Evolutionary conservation across 2,329 filamentous ascomycete species (phyloP).

Genomic region (Aspergillus costaricaensis): DNA sequence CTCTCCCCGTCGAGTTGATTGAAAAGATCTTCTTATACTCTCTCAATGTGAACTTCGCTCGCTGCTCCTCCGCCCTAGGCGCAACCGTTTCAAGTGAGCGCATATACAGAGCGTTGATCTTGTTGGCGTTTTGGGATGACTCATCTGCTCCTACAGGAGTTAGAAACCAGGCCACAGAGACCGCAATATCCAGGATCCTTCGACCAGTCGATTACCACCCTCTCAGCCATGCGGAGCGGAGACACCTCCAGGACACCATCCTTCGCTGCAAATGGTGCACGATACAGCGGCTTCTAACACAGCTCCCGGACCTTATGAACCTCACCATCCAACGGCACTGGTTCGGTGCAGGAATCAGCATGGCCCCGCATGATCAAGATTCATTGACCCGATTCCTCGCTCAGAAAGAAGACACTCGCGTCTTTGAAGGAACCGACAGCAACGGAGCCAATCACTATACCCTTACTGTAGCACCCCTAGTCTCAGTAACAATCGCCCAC

Average conservation of each 20-base stretch:
- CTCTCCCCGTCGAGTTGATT: conserved; percentile 53
- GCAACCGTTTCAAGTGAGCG: conserved; percentile 42
- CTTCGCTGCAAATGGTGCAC: conserved; percentile 46
- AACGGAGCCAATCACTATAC: conserved; percentile 18
- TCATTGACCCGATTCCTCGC: conserved; percentile 25
- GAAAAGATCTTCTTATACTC: conserved; percentile 55
- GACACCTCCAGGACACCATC: conserved; percentile 37
- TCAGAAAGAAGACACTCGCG: conserved; percentile 16
- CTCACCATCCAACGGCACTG: conserved; percentile 39
- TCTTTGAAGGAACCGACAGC: conserved; percentile 22
- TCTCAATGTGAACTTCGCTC: conserved; percentile 48
- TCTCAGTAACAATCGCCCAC: conserved; percentile 23
- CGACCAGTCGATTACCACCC: conserved; percentile 38
- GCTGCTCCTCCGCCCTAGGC: conserved; percentile 45
- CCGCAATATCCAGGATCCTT: conserved; percentile 34
- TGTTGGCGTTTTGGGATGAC: conserved; percentile 45
- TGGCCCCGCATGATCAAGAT: conserved; percentile 21
- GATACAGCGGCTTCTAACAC: conserved; percentile 32
- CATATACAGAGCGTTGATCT: conserved; percentile 44
- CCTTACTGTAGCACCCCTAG: conserved; percentile 24
- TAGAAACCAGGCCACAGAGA: neutral
- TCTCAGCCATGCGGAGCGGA: conserved; percentile 30
- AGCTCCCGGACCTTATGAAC: conserved; percentile 37
- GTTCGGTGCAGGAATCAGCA: conserved; percentile 29
- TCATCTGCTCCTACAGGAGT: neutral